These are phyloP conservation scores for Skeletonema potamos DNA, from an alignment of 108 stramenopile genomes.

Conservation along the genomic window DNA sequence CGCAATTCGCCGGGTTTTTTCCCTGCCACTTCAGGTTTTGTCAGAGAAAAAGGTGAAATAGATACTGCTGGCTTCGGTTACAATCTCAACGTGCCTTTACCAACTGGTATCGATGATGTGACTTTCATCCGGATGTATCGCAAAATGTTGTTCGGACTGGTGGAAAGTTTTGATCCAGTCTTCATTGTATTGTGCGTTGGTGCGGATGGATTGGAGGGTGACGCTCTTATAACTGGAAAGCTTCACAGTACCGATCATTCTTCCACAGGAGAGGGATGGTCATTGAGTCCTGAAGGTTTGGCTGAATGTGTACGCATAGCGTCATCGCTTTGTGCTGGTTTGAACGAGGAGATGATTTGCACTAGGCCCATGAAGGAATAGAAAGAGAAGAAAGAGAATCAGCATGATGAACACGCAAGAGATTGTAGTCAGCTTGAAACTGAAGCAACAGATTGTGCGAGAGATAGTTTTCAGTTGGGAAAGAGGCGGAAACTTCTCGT, in stretches of 20 bases:
- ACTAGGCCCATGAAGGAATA: not conserved
- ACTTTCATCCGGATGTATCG: conserved; percentile 36
- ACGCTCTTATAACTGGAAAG: conserved; percentile 40
- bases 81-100: conserved; percentile 54
- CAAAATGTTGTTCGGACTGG: conserved; percentile 18
- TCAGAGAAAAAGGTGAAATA: conserved; percentile 36
- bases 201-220: conserved; percentile 53
- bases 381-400: conserved; percentile 5
- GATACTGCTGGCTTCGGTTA: conserved; percentile 42
- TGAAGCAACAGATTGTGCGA: not conserved
- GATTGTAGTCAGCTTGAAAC: not conserved
- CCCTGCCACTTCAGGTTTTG: conserved; percentile 35
- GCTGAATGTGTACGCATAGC: conserved; percentile 50
- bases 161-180: conserved; percentile 39
- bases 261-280: conserved; percentile 46
- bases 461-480: not conserved
- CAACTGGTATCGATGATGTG: conserved; percentile 32
- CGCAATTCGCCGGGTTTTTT: conserved; percentile 46
- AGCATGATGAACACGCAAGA: not conserved
- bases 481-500: conserved; percentile 47
- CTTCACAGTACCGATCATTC: not conserved
- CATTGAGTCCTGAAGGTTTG: conserved; percentile 43
- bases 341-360: conserved; percentile 24
- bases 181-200: conserved; percentile 51
- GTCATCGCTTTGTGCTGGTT: conserved; percentile 29